These are phyloP conservation scores for Sporothrix phasma DNA, from an alignment of 2,329 filamentous ascomycete species.

Conservation along the genomic window DNA sequence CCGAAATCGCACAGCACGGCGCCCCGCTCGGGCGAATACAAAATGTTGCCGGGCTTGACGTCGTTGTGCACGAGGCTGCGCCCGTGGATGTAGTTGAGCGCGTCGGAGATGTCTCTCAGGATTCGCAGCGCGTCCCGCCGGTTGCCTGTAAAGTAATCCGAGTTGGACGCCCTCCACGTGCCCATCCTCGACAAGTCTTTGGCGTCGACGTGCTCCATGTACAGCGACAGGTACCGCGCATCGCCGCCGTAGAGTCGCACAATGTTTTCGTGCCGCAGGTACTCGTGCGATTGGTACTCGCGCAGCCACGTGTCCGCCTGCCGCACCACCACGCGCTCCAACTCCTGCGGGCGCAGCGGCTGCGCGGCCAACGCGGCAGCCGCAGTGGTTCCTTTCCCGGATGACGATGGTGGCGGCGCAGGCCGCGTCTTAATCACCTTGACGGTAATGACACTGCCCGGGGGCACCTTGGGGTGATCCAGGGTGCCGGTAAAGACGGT, in stretches of 20 bases:
- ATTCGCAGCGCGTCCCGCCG: slow-evolving; percentile 42
- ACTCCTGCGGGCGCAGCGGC: slow-evolving; percentile 37
- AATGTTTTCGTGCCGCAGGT: slow-evolving; percentile 47
- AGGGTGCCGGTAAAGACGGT: slow-evolving; percentile 42
- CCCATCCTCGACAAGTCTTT: slow-evolving; percentile 41
- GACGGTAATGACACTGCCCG: slow-evolving; percentile 47
- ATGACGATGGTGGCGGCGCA: slow-evolving; percentile 15
- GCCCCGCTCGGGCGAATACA: slow-evolving; percentile 48
- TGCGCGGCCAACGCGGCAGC: slow-evolving; percentile 23
- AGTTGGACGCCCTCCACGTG: slow-evolving; percentile 39
- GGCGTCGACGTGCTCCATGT: slow-evolving; percentile 52
- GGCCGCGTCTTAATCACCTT: slow-evolving; percentile 49
- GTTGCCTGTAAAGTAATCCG: slow-evolving; percentile 41
- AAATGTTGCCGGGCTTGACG: slow-evolving; percentile 52
- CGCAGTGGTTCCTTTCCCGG: slow-evolving; percentile 26
- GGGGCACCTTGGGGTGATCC: slow-evolving; percentile 38
- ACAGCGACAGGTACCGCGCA: slow-evolving; percentile 48
- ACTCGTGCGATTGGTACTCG: slow-evolving; percentile 46
- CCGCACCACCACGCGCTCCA: slow-evolving; percentile 45
- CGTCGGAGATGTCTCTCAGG: slow-evolving; percentile 43
- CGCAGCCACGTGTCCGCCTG: slow-evolving; percentile 52
- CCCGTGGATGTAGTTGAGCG: slow-evolving; percentile 46
- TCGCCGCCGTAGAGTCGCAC: slow-evolving; percentile 50
- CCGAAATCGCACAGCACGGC: slow-evolving; percentile 53
- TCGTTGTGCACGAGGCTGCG: slow-evolving; percentile 49